phyloP scores from a whole-genome alignment of 441 rosid genomes.

The Metrosideros polymorpha region DNA sequence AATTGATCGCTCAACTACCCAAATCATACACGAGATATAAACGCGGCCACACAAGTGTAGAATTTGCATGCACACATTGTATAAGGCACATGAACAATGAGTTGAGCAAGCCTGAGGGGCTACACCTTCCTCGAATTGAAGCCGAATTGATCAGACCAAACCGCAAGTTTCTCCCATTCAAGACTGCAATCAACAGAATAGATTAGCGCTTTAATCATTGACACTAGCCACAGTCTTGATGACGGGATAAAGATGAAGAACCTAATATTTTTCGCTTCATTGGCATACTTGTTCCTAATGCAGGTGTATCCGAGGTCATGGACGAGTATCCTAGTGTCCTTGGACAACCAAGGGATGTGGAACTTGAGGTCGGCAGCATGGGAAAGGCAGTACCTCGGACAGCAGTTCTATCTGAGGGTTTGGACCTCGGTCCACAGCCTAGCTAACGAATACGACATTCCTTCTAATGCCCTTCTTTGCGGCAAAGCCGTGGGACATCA shows the following conservation, averaged over 20 bases:
- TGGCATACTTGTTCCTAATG: neutral
- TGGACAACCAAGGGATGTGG: constrained; percentile 65
- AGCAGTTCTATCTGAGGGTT: constrained; percentile 40
- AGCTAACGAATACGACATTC: constrained; percentile 23
- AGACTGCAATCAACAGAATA: neutral
- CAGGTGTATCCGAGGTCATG: constrained; percentile 39
- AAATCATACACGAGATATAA: too few relatives aligned
- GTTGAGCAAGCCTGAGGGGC: neutral
- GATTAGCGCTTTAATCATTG: neutral
- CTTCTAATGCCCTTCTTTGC: constrained; percentile 33
- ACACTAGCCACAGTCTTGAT: neutral
- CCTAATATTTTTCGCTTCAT: constrained; percentile 7
- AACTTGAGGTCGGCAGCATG: constrained; percentile 48
- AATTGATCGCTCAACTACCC: neutral
- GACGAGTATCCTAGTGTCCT: constrained; percentile 34
- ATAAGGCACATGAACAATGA: neutral
- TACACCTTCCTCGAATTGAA: too few relatives aligned
- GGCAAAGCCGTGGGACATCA: constrained; percentile 26
- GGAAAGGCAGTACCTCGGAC: constrained; percentile 40
- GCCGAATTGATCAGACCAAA: too few relatives aligned
- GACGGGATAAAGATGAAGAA: neutral
- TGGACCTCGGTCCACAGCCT: constrained; percentile 31
- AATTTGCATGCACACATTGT: neutral
- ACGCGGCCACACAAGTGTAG: neutral
- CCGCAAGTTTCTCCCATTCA: too few relatives aligned